Conservation (phyloP, 2,329 filamentous ascomycete genomes). For the Sporothrix variecibatus region DNA sequence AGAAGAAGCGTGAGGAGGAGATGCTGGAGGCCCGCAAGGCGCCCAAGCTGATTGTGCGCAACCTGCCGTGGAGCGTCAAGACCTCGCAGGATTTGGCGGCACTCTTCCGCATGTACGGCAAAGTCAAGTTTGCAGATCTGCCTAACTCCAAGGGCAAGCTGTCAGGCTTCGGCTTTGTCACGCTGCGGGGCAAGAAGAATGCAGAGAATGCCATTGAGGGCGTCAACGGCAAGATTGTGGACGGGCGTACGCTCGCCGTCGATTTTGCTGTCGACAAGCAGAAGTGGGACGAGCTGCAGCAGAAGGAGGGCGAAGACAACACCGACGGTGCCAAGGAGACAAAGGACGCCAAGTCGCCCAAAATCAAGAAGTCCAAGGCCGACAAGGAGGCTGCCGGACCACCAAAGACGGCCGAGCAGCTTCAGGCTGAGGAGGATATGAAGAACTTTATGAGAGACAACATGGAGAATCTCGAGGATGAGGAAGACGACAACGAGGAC, state of each 20-base stretch:
- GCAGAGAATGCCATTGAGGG: slow-evolving; percentile 83
- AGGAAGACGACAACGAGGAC: slow-evolving; percentile 49
- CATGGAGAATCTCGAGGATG: slow-evolving; percentile 56
- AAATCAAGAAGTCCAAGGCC: slow-evolving; percentile 37
- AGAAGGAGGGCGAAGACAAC: slow-evolving; percentile 38
- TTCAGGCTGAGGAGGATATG: slow-evolving; percentile 45
- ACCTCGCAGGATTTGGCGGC: slow-evolving; percentile 75
- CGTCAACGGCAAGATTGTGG: slow-evolving; percentile 86
- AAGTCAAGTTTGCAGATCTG: slow-evolving; percentile 83
- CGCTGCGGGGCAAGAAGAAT: slow-evolving; percentile 83
- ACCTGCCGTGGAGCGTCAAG: slow-evolving; percentile 95
- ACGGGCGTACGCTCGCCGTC: slow-evolving; percentile 85
- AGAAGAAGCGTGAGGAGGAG: slow-evolving; percentile 60
- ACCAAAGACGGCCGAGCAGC: slow-evolving; percentile 37
- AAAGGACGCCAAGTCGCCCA: slow-evolving; percentile 28
- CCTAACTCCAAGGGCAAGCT: slow-evolving; percentile 77
- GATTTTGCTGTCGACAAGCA: slow-evolving; percentile 96
- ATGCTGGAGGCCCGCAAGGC: slow-evolving; percentile 61
- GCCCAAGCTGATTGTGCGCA: slow-evolving; percentile 83
- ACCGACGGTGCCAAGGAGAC: slow-evolving; percentile 41
- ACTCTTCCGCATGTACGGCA: slow-evolving; percentile 85
- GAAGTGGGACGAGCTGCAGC: slow-evolving; percentile 71
- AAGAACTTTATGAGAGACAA: slow-evolving; percentile 61
- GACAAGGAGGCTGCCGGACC: slow-evolving; percentile 36
- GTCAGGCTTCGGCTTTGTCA: slow-evolving; percentile 89